A percentile compares a stretch with the other conserved stretches of the same genome.
These are phyloP conservation scores for Magnolia officinalis DNA, from an alignment of 164 flowering plant species.

Conservation along the genomic window DNA sequence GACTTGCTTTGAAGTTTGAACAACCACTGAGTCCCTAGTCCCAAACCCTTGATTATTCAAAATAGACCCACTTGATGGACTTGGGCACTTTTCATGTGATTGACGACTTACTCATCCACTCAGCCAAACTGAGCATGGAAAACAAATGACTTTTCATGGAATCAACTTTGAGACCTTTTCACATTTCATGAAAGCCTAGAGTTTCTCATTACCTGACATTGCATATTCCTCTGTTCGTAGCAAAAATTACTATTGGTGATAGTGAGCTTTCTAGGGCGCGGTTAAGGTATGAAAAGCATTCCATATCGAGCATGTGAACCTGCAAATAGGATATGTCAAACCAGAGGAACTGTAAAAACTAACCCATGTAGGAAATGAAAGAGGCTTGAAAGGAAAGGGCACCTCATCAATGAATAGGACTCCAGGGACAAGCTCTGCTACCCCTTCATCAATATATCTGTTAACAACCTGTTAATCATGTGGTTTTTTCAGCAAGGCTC, in stretches of 20 bases:
- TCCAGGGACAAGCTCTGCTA: conserved; percentile 98
- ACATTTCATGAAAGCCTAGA: not conserved
- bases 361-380: not conserved
- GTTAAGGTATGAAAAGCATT: conserved; percentile 91
- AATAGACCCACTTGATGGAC: no score
- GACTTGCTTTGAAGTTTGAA: no score
- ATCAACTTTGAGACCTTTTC: not conserved
- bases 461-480: conserved; percentile 72
- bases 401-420: conserved; percentile 85
- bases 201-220: conserved; percentile 58
- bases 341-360: not conserved
- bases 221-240: conserved; percentile 94
- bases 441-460: conserved; percentile 85
- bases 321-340: conserved; percentile 36
- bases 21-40: no score
- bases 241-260: conserved; percentile 91
- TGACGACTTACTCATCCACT: not conserved
- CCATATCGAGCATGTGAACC: conserved; percentile 98
- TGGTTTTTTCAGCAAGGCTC: conserved; percentile 5
- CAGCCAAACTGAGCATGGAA: not conserved
- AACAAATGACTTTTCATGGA: not conserved
- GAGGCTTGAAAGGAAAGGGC: conserved; percentile 20
- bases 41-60: no score
- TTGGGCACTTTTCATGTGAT: no score
- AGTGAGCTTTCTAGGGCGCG: conserved; percentile 92